Base-by-base conservation (phyloP, 2,329 filamentous ascomycete genomes). In the Decorospora gaudefroyi region DNA sequence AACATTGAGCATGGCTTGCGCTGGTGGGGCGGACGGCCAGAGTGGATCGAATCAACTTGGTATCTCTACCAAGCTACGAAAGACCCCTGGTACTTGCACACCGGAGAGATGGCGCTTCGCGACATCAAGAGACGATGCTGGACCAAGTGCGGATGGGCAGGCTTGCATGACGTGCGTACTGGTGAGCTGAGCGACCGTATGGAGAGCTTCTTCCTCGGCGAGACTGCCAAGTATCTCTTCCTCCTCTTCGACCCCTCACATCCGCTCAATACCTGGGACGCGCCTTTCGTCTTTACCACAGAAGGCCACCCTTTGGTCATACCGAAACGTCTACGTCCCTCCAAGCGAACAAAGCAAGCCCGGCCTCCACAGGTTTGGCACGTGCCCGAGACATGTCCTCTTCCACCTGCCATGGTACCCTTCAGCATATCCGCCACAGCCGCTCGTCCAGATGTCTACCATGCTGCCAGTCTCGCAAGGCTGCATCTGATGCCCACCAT, bases 201-300 rank as follows among this genome's bases (percentile, higher is more conserved):
- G 93, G 93, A 99, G 72, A 97, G 92, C 67, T 99, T 97, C 77
- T 97, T 97, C 64, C 78, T 99, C 1, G 92, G 93, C 10, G 93
- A 99, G 72, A 99, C 93, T 1, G 86, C 90, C 30, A 96, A 97
- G 71, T 99, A 99, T 69, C 77, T 99, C 51, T 97, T 95, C 68
- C 75, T 99, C 41, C 81, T 97, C 2, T 97, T 95, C 68, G 88
- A 95, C 55, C 80, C 85, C 4, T 79, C 84, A 10, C 93, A 97
- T 71, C 90, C 91, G 0, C 74, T 99, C 28, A 97, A 97, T 70
- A 85, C 83, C 13, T 74, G 95, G 26, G 93, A 97, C 69, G 84
- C 85, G 0, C 84, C 91, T 0, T 95, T 87, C 68, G 92, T 99
- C 10, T 97, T 99, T 68, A 93, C 88, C 0, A 99, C 93, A 0